Evolutionary conservation across 768 basidiomycete genomes (phyloP).

Genomic region (Scleroderma bovista): DNA sequence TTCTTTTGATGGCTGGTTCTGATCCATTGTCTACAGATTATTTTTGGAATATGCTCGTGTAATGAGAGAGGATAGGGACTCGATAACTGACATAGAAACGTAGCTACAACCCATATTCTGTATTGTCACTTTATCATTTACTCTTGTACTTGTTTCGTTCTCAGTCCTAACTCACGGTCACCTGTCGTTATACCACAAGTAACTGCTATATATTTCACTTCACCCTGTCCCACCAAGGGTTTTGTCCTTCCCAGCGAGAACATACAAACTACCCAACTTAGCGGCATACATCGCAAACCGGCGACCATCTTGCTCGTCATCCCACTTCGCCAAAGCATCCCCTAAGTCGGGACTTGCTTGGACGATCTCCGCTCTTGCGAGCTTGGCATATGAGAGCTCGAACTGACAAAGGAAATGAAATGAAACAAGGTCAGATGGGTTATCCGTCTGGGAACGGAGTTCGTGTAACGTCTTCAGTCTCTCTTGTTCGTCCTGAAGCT

Average conservation of each 20-base stretch:
- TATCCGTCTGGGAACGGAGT: constrained; percentile 15
- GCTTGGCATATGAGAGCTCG: constrained; percentile 21
- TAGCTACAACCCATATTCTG: background rate
- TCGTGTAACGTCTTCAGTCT: constrained; percentile 25
- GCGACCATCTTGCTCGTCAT: constrained; percentile 22
- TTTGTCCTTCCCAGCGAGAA: constrained; percentile 5
- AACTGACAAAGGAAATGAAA: constrained; percentile 19
- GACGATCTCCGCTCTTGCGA: constrained; percentile 10
- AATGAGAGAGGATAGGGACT: constrained; percentile 40
- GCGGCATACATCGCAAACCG: constrained; percentile 22
- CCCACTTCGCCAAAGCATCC: constrained; percentile 18
- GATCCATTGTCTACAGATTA: constrained; percentile 27
- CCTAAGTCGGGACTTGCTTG: constrained; percentile 11
- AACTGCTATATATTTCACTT: too few species aligned
- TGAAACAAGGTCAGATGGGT: constrained; percentile 21
- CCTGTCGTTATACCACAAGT: too few species aligned
- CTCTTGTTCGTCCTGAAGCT: constrained; percentile 34
- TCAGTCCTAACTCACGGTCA: too few species aligned
- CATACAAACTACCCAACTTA: constrained; percentile 24
- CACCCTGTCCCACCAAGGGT: too few species aligned
- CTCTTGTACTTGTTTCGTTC: background rate
- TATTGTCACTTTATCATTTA: too few species aligned
- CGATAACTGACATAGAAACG: background rate
- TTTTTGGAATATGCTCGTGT: constrained; percentile 48
- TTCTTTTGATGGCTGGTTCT: constrained; percentile 9